Percentiles rank a stretch among this genome's conserved stretches.
Evolutionary conservation across 768 basidiomycete species (phyloP).

Genomic region (Phylloporus sp.): DNA sequence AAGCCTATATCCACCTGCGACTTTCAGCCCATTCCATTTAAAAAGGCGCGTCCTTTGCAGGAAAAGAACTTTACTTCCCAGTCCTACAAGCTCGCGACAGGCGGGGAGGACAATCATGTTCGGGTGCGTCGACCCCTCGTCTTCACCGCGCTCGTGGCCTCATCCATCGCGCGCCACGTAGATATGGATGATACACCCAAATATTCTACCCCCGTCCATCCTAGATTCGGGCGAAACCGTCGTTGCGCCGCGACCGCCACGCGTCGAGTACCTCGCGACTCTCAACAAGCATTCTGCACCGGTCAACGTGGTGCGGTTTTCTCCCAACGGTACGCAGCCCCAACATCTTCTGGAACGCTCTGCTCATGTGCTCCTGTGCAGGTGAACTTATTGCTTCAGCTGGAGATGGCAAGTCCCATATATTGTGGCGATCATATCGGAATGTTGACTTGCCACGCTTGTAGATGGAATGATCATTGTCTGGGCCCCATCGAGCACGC

Average conservation of each 20-base stretch:
- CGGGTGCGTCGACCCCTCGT: constrained; percentile 55
- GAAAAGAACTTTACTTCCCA: constrained; percentile 57
- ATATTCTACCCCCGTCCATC: constrained; percentile 67
- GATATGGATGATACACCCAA: constrained; percentile 95
- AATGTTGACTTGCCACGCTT: constrained; percentile 1
- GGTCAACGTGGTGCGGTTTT: constrained; percentile 95
- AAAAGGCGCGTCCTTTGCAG: constrained; percentile 68
- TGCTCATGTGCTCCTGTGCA: constrained; percentile 27
- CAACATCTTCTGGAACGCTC: background rate
- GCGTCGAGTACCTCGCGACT: constrained; percentile 94
- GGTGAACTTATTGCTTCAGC: constrained; percentile 93
- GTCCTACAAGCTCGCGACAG: constrained; percentile 89
- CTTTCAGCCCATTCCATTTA: constrained; percentile 82
- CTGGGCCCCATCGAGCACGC: constrained; percentile 80
- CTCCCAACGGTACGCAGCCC: constrained; percentile 72
- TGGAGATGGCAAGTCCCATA: constrained; percentile 73
- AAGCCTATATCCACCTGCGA: constrained; percentile 96
- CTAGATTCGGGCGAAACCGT: constrained; percentile 33
- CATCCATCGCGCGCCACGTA: constrained; percentile 27
- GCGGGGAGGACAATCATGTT: constrained; percentile 95
- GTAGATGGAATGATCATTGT: constrained; percentile 96
- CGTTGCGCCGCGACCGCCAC: constrained; percentile 55
- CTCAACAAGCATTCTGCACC: constrained; percentile 88
- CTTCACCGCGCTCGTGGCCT: constrained; percentile 10
- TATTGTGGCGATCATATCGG: background rate